Percentiles rank a stretch among this genome's conserved stretches.
Evolutionary conservation across 2,329 filamentous ascomycete genomes (phyloP).

Genomic region (Penicillium sp.): DNA sequence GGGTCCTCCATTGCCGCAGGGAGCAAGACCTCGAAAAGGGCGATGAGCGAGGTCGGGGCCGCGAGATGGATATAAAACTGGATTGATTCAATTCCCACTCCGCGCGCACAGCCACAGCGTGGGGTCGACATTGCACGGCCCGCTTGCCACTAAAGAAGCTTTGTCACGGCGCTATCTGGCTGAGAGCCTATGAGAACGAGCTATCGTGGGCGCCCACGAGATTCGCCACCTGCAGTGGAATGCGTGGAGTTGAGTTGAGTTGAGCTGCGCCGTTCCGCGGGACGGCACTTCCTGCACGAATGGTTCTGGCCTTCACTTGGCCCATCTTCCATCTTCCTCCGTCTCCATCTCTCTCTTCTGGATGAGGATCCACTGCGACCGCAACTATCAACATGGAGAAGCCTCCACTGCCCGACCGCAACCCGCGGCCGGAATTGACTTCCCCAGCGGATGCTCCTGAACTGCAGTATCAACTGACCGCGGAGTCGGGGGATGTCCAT

Average conservation of each 20-base stretch:
- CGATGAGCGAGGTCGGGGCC: neutral
- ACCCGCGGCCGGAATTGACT: neutral
- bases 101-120: slow-evolving; percentile 11
- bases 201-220: slow-evolving; percentile 6
- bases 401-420: slow-evolving; percentile 3
- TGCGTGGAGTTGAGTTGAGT: too few relatives aligned
- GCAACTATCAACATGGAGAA: slow-evolving; percentile 8
- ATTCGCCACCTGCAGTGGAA: slow-evolving; percentile 6
- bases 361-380: neutral
- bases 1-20: neutral
- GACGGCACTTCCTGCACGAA: too few relatives aligned
- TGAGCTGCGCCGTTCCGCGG: too few relatives aligned
- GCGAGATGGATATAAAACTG: slow-evolving; percentile 4
- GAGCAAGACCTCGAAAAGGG: neutral
- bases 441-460: slow-evolving; percentile 13
- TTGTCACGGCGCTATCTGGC: too few relatives aligned
- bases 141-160: slow-evolving; percentile 10
- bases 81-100: slow-evolving; percentile 7
- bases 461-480: slow-evolving; percentile 13
- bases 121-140: slow-evolving; percentile 16
- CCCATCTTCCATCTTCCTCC: neutral
- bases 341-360: neutral
- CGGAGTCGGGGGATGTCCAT: slow-evolving; percentile 14
- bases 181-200: too few relatives aligned
- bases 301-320: too few relatives aligned